These are phyloP conservation scores for Crithidia expoeki DNA, from an alignment of 208 protist species.

Conservation along the genomic window DNA sequence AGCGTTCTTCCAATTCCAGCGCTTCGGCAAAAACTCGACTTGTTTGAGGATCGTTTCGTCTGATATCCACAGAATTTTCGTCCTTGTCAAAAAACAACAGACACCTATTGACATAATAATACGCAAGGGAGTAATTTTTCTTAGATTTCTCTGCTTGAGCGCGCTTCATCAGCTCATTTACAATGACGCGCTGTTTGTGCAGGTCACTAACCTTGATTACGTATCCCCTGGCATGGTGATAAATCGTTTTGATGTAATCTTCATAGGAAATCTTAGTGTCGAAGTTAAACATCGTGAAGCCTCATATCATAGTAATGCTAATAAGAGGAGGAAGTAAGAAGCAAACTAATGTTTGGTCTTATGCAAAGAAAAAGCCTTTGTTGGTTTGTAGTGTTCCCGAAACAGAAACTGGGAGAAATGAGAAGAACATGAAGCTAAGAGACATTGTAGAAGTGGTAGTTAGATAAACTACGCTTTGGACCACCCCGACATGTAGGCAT, in stretches of 20 bases:
- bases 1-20: conserved; percentile 30
- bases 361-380: no score
- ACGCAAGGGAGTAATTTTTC: conserved; percentile 44
- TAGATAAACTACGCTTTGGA: no score
- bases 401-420: no score
- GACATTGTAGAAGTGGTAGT: no score
- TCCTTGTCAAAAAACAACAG: conserved; percentile 56
- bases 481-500: no score
- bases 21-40: conserved; percentile 29
- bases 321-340: no score
- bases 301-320: neutral
- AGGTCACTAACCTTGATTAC: conserved; percentile 19
- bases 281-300: conserved; percentile 51
- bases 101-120: conserved; percentile 53
- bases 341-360: no score
- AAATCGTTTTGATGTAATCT: conserved; percentile 65
- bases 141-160: conserved; percentile 22
- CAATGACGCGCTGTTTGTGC: conserved; percentile 32
- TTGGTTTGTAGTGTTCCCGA: no score
- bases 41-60: conserved; percentile 9
- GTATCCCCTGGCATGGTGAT: conserved; percentile 47
- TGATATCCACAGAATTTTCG: conserved; percentile 29
- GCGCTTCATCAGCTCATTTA: conserved; percentile 20
- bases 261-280: conserved; percentile 56
- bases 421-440: no score